Conservation (phyloP, 2,329 filamentous ascomycete genomes). For the Penicillium brasilianum region DNA sequence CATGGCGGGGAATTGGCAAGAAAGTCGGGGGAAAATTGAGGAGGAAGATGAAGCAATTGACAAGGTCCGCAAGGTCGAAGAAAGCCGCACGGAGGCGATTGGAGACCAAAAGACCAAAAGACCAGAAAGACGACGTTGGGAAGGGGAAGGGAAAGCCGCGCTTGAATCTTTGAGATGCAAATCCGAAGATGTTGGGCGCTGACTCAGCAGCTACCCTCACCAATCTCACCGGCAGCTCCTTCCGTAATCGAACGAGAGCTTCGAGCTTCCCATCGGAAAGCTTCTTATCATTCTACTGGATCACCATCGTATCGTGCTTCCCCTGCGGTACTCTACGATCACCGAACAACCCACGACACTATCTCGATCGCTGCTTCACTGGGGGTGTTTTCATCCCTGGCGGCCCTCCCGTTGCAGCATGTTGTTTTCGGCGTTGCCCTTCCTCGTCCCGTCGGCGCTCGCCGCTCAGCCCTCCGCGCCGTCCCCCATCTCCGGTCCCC, state of each 20-base stretch:
- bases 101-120: constrained; percentile 12
- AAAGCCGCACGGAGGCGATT: constrained; percentile 18
- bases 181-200: constrained; percentile 44
- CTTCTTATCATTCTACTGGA: neutral
- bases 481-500: constrained; percentile 76
- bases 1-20: constrained; percentile 58
- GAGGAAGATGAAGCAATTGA: constrained; percentile 23
- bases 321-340: neutral
- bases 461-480: constrained; percentile 79
- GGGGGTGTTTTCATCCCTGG: constrained; percentile 3
- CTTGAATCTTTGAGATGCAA: constrained; percentile 36
- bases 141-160: constrained; percentile 18
- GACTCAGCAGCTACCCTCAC: constrained; percentile 36
- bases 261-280: constrained; percentile 1
- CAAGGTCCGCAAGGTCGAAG: constrained; percentile 24
- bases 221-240: constrained; percentile 43
- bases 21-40: constrained; percentile 44
- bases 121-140: constrained; percentile 24
- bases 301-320: neutral
- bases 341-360: neutral
- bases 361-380: neutral
- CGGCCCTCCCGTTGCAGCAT: neutral
- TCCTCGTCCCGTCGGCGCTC: constrained; percentile 36
- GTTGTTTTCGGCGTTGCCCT: constrained; percentile 28
- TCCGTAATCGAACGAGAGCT: constrained; percentile 31